Evolutionary conservation across 2,329 filamentous ascomycete species (phyloP), one percentile per base, ranked within the genome.

Genomic region (Epichloe festucae): DNA sequence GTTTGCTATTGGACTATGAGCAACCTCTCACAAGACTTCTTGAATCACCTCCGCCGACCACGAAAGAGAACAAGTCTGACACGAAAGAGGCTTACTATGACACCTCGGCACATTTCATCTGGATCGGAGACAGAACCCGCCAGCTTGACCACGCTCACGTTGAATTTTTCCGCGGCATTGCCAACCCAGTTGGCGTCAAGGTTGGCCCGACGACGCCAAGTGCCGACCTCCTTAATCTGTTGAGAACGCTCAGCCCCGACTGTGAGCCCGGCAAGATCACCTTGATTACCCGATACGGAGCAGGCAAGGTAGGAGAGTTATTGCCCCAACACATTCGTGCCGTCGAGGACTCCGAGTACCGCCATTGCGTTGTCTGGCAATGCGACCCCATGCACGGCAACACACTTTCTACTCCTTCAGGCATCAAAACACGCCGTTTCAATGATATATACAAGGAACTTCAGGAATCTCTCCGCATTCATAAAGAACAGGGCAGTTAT

Each of bases 371-470:
- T 4, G 88, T 96, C 60, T 97, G 91, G 91, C 93, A 97, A 71
- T 97, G 91, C 70, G 93, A 98, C 69, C 93, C 93, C 21, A 98
- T 98, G 93, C 93, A 98, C 70, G 93, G 93, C 56, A 85, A 85
- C 69, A 85, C 81, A 39, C 71, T 76, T 43, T 77, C 79, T 19
- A 91, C 87, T 0, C 77, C 80, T 0, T 73, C 78, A 0, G 89
- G 89, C 27, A 81, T 96, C 71, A 98, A 98, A 75, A 98, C 93
- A 2, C 81, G 93, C 15, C 84, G 86, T 51, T 98, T 98, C 74
- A 80, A 79, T 56, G 86, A 93, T 65, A 95, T 98, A 61, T 84
- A 96, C 65, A 80, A 79, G 1, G 93, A 98, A 73, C 77, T 98
- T 43, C 81, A 84, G 55, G 82, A 89, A 61, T 90, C 90, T 1